Evolutionary conservation across 2,329 filamentous ascomycete species (phyloP).

Genomic region (Exophiala spinifera): DNA sequence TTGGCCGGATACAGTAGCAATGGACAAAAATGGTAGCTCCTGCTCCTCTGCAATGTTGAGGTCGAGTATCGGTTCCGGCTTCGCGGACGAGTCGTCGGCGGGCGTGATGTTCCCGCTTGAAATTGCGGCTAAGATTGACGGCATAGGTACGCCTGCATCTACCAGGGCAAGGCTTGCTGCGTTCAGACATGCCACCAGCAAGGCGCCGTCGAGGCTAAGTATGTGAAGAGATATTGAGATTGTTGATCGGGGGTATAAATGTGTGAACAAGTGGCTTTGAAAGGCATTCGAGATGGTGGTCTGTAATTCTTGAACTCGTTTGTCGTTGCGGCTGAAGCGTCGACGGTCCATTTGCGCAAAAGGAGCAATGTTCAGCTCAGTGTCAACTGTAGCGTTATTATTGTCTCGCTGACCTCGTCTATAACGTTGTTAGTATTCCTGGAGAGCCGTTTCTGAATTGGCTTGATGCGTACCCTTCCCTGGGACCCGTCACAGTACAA

Average conservation of each 20-base stretch:
- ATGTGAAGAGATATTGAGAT: slow-evolving; percentile 84
- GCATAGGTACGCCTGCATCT: slow-evolving; percentile 94
- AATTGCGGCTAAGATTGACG: slow-evolving; percentile 82
- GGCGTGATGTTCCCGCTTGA: slow-evolving; percentile 67
- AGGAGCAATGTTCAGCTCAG: slow-evolving; percentile 28
- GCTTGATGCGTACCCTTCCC: slow-evolving; percentile 53
- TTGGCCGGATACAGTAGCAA: slow-evolving; percentile 71
- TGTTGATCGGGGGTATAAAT: slow-evolving; percentile 83
- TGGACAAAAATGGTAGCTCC: slow-evolving; percentile 83
- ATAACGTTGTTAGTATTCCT: neutral
- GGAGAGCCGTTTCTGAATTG: neutral
- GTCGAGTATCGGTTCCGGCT: slow-evolving; percentile 42
- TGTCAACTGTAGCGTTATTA: slow-evolving; percentile 28
- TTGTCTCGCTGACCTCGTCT: slow-evolving; percentile 30
- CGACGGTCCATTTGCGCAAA: slow-evolving; percentile 30
- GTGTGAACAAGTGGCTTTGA: slow-evolving; percentile 72
- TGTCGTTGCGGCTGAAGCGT: slow-evolving; percentile 25
- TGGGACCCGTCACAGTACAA: slow-evolving; percentile 83
- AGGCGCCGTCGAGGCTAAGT: slow-evolving; percentile 82
- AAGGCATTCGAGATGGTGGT: slow-evolving; percentile 76
- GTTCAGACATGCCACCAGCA: slow-evolving; percentile 87
- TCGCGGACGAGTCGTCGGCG: slow-evolving; percentile 19
- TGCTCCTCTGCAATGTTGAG: slow-evolving; percentile 51
- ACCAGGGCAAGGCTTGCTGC: slow-evolving; percentile 87
- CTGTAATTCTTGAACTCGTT: slow-evolving; percentile 62